These are phyloP conservation scores for Lepraria neglecta DNA, from an alignment of 495 filamentous ascomycete species.

Conservation along the genomic window DNA sequence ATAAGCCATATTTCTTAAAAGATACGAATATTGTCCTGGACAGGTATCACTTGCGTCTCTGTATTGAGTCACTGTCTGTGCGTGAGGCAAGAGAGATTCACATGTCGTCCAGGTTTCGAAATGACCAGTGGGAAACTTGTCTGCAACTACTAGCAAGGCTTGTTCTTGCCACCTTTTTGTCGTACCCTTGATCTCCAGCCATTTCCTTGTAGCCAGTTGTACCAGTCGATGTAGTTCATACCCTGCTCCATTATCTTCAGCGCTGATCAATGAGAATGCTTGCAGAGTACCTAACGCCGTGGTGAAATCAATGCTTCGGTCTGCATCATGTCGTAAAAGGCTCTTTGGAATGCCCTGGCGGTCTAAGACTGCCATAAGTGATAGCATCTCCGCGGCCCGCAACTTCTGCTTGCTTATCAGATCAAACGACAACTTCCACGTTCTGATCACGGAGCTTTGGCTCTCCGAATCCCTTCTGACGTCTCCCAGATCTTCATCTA, in stretches of 20 bases:
- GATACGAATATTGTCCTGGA: not conserved
- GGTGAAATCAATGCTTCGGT: no score
- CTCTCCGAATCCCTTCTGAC: conserved; percentile 30
- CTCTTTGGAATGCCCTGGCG: no score
- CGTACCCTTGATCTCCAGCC: not conserved
- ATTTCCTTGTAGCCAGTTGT: no score
- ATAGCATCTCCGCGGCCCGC: no score
- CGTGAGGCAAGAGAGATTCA: not conserved
- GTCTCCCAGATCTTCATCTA: conserved; percentile 26
- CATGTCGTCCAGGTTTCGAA: not conserved
- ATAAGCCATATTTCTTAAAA: conserved; percentile 11
- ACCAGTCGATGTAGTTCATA: no score
- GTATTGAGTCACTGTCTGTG: conserved; percentile 22
- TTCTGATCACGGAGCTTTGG: conserved; percentile 32
- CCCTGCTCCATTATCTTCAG: no score
- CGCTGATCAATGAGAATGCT: no score
- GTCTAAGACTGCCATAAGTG: no score
- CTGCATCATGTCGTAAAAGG: no score
- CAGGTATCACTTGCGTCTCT: not conserved
- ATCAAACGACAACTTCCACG: conserved; percentile 39
- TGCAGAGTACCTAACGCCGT: no score
- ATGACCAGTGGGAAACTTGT: not conserved
- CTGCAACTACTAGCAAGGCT: not conserved
- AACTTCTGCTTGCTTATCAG: no score
- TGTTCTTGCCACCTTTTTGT: not conserved